These are phyloP conservation scores for Cucurbita ficifolia DNA, from an alignment of 306 rosid genomes.

Conservation along the genomic window DNA sequence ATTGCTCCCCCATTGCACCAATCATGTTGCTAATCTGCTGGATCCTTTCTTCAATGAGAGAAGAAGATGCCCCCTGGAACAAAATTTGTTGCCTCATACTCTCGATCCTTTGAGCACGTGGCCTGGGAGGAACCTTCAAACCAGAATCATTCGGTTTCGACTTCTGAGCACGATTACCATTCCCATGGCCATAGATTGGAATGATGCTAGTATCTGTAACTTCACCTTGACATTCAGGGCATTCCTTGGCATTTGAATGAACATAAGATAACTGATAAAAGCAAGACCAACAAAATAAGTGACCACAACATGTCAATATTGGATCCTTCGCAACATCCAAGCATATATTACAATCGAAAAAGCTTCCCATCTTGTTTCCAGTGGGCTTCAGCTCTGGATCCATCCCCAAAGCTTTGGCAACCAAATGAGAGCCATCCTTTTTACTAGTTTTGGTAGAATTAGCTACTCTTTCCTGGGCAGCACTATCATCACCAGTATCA, in stretches of 20 bases:
- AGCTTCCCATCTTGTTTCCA: slow-evolving; percentile 18
- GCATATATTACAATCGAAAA: slow-evolving; percentile 55
- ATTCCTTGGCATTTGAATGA: slow-evolving; percentile 40
- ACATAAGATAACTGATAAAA: slow-evolving; percentile 36
- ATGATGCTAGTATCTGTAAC: slow-evolving; percentile 32
- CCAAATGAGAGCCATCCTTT: slow-evolving; percentile 19
- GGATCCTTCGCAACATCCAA: slow-evolving; percentile 45
- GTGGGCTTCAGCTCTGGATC: slow-evolving; percentile 13
- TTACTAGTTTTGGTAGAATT: slow-evolving; percentile 5
- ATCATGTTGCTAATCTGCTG: slow-evolving; percentile 28
- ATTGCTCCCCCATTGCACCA: slow-evolving; percentile 32
- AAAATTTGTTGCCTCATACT: slow-evolving; percentile 34
- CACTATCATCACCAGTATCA: slow-evolving; percentile 4
- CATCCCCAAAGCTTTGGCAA: slow-evolving; percentile 42
- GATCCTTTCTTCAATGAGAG: slow-evolving; percentile 36
- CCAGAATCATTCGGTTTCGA: slow-evolving; percentile 16
- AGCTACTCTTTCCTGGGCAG: slow-evolving; percentile 4
- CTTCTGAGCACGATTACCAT: slow-evolving; percentile 2
- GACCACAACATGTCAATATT: slow-evolving; percentile 75
- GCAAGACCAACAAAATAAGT: slow-evolving; percentile 86
- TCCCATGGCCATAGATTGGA: slow-evolving; percentile 52
- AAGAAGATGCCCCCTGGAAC: slow-evolving; percentile 25
- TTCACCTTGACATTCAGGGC: slow-evolving; percentile 62
- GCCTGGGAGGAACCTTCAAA: slow-evolving; percentile 40
- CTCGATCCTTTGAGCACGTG: slow-evolving; percentile 43